These are phyloP conservation scores for Mariannaea elegans DNA, from an alignment of 2,329 filamentous ascomycete species.

Conservation along the genomic window DNA sequence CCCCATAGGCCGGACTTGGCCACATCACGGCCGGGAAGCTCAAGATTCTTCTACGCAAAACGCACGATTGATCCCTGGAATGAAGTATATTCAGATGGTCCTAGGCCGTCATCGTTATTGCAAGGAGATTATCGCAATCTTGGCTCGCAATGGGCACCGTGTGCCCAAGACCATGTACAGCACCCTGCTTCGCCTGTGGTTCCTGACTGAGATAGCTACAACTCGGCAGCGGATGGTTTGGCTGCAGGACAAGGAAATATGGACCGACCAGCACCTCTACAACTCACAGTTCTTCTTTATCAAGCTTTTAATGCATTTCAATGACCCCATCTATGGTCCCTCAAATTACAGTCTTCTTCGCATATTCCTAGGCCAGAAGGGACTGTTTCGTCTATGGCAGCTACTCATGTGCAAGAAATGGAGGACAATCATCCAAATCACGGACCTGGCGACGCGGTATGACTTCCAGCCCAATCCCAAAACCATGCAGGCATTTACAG, in stretches of 20 bases:
- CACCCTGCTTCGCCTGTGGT: conserved; percentile 74
- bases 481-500: conserved; percentile 23
- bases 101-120: conserved; percentile 64
- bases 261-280: conserved; percentile 68
- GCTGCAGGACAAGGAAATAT: conserved; percentile 61
- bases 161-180: conserved; percentile 58
- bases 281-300: conserved; percentile 71
- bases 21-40: too few species aligned
- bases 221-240: conserved; percentile 63
- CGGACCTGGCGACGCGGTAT: conserved; percentile 68
- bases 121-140: conserved; percentile 68
- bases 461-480: conserved; percentile 54
- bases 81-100: conserved; percentile 76
- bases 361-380: conserved; percentile 68
- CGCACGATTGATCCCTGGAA: conserved; percentile 64
- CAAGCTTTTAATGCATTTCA: conserved; percentile 77
- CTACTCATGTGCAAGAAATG: conserved; percentile 67
- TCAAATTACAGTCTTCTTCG: conserved; percentile 59
- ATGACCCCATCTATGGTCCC: conserved; percentile 66
- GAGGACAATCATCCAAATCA: conserved; percentile 57
- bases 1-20: conserved; percentile 59
- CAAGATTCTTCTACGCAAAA: background rate
- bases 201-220: conserved; percentile 72
- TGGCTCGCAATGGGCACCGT: conserved; percentile 66
- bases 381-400: conserved; percentile 64